Evolutionary conservation across 352 stramenopile genomes (phyloP).

Genomic region (Thalassiosira oceanica): DNA sequence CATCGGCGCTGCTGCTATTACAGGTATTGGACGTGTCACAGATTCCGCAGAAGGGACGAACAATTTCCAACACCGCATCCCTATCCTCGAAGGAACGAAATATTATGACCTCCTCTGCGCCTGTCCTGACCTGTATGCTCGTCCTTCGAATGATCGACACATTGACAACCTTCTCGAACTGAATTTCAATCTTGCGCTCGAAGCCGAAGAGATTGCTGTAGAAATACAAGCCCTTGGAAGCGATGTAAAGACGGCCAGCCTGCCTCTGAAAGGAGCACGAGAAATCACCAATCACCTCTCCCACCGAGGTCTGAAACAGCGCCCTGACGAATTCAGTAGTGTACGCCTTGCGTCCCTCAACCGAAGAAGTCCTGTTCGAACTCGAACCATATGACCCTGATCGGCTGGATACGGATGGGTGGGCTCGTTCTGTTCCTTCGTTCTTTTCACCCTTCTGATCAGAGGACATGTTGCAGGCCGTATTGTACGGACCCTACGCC

Average conservation of each 20-base stretch:
- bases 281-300: slow-evolving; percentile 48
- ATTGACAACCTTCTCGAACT: slow-evolving; percentile 11
- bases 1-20: background rate
- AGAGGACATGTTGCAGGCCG: no score
- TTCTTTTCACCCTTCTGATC: no score
- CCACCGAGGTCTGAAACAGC: slow-evolving; percentile 39
- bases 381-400: background rate
- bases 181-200: slow-evolving; percentile 43
- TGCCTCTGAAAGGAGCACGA: slow-evolving; percentile 55
- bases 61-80: slow-evolving; percentile 22
- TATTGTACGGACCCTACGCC: no score
- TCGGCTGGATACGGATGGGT: background rate
- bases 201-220: slow-evolving; percentile 74
- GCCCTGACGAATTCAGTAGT: slow-evolving; percentile 50
- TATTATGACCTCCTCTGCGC: slow-evolving; percentile 24
- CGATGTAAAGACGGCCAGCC: slow-evolving; percentile 58
- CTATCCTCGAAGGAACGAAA: slow-evolving; percentile 46
- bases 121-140: slow-evolving; percentile 21
- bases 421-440: no score
- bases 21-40: slow-evolving; percentile 8
- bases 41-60: slow-evolving; percentile 18
- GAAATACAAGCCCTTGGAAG: slow-evolving; percentile 57
- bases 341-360: slow-evolving; percentile 19
- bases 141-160: slow-evolving; percentile 25
- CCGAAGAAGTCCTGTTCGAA: slow-evolving; percentile 1